A percentile compares a stretch with the other conserved stretches of the same genome.
Conservation (phyloP, 257 asterid genomes). For the Primulina huaijiensis region DNA sequence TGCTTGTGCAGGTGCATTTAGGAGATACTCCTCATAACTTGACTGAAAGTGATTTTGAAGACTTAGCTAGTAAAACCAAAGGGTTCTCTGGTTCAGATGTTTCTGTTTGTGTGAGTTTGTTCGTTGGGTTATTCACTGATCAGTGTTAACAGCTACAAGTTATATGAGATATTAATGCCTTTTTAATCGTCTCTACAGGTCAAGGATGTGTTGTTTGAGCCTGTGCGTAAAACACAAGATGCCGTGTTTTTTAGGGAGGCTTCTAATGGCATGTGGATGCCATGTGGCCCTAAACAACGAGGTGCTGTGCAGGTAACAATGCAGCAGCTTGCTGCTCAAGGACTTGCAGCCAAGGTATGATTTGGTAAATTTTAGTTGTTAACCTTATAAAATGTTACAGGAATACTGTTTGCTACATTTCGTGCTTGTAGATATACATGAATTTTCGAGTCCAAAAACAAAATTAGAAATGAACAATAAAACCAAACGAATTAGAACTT, state of each 20-base stretch:
- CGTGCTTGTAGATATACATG: too few relatives aligned
- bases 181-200: constrained; percentile 21
- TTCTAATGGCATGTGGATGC: constrained; percentile 29
- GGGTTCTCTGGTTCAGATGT: constrained; percentile 61
- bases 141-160: background rate
- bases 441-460: too few relatives aligned
- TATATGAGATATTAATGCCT: background rate
- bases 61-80: constrained; percentile 41
- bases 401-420: too few relatives aligned
- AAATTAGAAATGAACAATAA: too few relatives aligned
- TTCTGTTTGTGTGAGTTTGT: constrained; percentile 48
- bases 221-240: constrained; percentile 36
- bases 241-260: constrained; percentile 31
- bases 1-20: too few relatives aligned
- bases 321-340: constrained; percentile 83
- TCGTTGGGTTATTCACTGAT: background rate
- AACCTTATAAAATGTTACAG: too few relatives aligned
- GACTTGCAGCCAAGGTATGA: constrained; percentile 76
- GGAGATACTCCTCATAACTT: constrained; percentile 44
- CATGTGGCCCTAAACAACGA: constrained; percentile 50
- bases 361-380: too few relatives aligned
- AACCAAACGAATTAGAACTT: too few relatives aligned
- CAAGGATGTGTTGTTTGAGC: constrained; percentile 35
- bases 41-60: constrained; percentile 47
- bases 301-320: constrained; percentile 78